A percentile compares a stretch with the other conserved stretches of the same genome.
These are phyloP conservation scores for Quercus variabilis DNA, from an alignment of 306 rosid species.

Conservation along the genomic window DNA sequence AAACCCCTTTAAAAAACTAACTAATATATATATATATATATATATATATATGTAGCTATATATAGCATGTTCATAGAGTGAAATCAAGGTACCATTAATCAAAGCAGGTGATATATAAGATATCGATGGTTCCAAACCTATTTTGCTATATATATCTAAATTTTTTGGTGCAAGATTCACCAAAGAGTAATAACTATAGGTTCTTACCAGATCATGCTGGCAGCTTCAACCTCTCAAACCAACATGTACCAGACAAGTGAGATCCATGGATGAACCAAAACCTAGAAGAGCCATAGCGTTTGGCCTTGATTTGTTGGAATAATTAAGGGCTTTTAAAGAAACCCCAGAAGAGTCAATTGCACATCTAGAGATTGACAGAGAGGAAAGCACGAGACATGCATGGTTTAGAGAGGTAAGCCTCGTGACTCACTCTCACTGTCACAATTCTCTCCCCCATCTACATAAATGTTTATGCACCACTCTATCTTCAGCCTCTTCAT, in stretches of 20 bases:
- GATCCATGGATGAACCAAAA: slow-evolving; percentile 4
- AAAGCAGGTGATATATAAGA: neutral
- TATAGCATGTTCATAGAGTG: neutral
- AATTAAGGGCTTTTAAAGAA: slow-evolving; percentile 1
- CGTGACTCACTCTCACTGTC: slow-evolving; percentile 24
- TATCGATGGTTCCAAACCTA: too few species aligned
- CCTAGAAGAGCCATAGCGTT: neutral
- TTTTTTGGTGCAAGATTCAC: neutral
- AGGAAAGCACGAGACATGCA: slow-evolving; percentile 25
- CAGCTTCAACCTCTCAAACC: slow-evolving; percentile 99
- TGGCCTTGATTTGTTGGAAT: slow-evolving; percentile 6
- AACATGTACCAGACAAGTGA: slow-evolving; percentile 35
- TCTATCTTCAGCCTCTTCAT: neutral
- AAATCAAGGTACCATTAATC: neutral
- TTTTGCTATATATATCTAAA: neutral
- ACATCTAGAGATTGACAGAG: slow-evolving; percentile 9
- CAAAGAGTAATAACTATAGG: neutral
- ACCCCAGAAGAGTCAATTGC: neutral
- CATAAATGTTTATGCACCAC: slow-evolving; percentile 24
- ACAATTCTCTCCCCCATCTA: slow-evolving; percentile 16
- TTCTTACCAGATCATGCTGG: slow-evolving; percentile 97
- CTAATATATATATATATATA: neutral
- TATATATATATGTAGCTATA: neutral
- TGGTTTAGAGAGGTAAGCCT: slow-evolving; percentile 30
- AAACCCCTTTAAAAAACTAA: neutral